Conservation (phyloP, 805 yeast genomes). For the Brettanomyces naardenensis region DNA sequence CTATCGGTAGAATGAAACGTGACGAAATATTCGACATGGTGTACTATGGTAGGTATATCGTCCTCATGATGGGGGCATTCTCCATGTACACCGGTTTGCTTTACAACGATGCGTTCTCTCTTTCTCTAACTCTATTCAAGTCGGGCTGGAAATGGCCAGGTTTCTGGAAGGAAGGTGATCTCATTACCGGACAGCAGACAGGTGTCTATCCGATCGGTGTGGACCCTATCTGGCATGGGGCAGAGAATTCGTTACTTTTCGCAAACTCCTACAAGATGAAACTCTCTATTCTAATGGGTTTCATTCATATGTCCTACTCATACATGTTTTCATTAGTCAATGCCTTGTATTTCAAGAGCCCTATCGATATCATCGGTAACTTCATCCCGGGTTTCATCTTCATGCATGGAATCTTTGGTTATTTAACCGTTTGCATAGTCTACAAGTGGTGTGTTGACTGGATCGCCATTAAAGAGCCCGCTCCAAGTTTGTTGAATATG, state of each 20-base stretch:
- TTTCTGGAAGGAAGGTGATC: slow-evolving; percentile 58
- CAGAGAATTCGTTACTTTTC: slow-evolving; percentile 85
- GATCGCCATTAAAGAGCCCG: slow-evolving; percentile 65
- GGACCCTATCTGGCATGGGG: slow-evolving; percentile 95
- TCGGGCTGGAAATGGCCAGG: slow-evolving; percentile 96
- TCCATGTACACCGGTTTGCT: slow-evolving; percentile 93
- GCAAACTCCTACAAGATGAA: slow-evolving; percentile 97
- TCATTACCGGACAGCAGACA: slow-evolving; percentile 54
- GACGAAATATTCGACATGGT: slow-evolving; percentile 98
- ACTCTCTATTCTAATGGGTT: slow-evolving; percentile 90
- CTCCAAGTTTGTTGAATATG: slow-evolving; percentile 94
- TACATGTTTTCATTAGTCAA: slow-evolving; percentile 79
- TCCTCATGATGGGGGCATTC: slow-evolving; percentile 86
- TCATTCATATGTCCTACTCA: slow-evolving; percentile 88
- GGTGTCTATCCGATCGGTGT: slow-evolving; percentile 80
- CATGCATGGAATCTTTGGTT: slow-evolving; percentile 96
- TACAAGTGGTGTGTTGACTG: slow-evolving; percentile 96
- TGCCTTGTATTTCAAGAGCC: slow-evolving; percentile 56
- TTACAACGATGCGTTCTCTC: slow-evolving; percentile 90
- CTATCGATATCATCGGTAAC: slow-evolving; percentile 82
- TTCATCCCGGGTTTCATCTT: slow-evolving; percentile 90
- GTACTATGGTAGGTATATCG: slow-evolving; percentile 82
- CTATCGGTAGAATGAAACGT: slow-evolving; percentile 58
- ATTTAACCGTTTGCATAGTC: slow-evolving; percentile 73
- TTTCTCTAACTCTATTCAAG: slow-evolving; percentile 77